Conservation (phyloP, 495 filamentous ascomycete species). For the Pyrenula massariospora region DNA sequence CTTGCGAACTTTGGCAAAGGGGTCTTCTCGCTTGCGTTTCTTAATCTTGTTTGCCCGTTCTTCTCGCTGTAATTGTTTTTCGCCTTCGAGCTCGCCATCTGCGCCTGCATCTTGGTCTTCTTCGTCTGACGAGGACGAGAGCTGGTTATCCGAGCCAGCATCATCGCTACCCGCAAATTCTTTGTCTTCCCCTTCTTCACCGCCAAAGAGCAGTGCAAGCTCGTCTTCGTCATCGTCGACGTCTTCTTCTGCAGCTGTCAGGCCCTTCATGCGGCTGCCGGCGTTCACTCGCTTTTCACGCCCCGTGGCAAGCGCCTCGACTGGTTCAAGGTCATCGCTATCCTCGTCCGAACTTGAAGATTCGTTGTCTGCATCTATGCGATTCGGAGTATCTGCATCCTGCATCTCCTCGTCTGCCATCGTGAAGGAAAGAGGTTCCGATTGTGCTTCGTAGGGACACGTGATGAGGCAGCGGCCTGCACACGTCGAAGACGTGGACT, state of each 20-base stretch:
- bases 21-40: slow-evolving; percentile 63
- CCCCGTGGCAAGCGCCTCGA: slow-evolving; percentile 68
- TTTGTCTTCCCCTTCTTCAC: slow-evolving; percentile 73
- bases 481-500: neutral
- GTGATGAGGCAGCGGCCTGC: too few species aligned
- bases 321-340: slow-evolving; percentile 22
- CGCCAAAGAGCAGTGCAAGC: slow-evolving; percentile 69
- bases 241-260: slow-evolving; percentile 66
- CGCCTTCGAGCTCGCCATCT: slow-evolving; percentile 46
- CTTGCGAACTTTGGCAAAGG: slow-evolving; percentile 28
- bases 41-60: slow-evolving; percentile 36
- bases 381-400: neutral
- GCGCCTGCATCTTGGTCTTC: slow-evolving; percentile 61
- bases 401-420: slow-evolving; percentile 1
- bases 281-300: slow-evolving; percentile 75
- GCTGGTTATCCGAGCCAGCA: slow-evolving; percentile 55
- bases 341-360: slow-evolving; percentile 17
- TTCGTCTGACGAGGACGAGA: slow-evolving; percentile 75
- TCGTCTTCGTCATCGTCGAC: slow-evolving; percentile 43
- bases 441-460: neutral
- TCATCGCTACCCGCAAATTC: slow-evolving; percentile 55
- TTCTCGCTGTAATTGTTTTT: slow-evolving; percentile 52
- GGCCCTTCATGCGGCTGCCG: slow-evolving; percentile 69
- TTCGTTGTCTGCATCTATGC: slow-evolving; percentile 7
- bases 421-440: neutral